A percentile compares a stretch with the other conserved stretches of the same genome.
phyloP scores from a whole-genome alignment of 139 green algal genomes.

The Gonium pectorale region DNA sequence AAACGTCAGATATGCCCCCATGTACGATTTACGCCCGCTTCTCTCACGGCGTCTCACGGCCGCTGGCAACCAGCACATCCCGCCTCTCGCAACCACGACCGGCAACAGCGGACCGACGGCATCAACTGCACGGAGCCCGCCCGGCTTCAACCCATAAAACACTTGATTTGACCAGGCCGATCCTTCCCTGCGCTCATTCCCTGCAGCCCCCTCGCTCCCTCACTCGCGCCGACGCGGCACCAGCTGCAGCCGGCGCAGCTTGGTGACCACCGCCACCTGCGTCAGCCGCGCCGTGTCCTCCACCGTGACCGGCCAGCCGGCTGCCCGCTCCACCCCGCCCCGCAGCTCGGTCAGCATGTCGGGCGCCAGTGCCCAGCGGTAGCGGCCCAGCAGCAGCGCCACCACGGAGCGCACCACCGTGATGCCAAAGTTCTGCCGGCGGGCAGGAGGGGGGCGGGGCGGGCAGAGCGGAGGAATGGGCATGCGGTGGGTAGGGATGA shows the following conservation, averaged over 20 bases:
- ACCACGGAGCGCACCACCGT: neutral
- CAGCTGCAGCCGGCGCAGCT: slow-evolving; percentile 23
- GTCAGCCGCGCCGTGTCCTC: slow-evolving; percentile 13
- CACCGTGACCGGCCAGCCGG: neutral
- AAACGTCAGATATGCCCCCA: too few species aligned
- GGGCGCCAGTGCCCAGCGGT: neutral
- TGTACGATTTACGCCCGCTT: too few species aligned
- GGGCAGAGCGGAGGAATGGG: neutral
- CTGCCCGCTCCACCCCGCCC: neutral
- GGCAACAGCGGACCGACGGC: too few species aligned
- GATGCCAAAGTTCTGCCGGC: slow-evolving; percentile 29
- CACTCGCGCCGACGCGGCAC: slow-evolving; percentile 3
- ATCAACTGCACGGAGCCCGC: too few species aligned
- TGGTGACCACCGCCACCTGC: slow-evolving; percentile 26
- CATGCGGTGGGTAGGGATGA: neutral
- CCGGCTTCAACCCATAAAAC: too few species aligned
- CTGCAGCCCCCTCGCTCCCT: too few species aligned
- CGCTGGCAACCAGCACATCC: too few species aligned
- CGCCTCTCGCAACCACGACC: too few species aligned
- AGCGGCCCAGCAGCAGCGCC: slow-evolving; percentile 32
- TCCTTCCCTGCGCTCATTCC: too few species aligned
- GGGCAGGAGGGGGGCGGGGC: neutral
- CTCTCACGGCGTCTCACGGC: too few species aligned
- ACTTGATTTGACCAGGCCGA: too few species aligned
- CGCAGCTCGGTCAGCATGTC: neutral